A percentile compares a stretch with the other conserved stretches of the same genome.
These are phyloP conservation scores for Backusella circina DNA, from an alignment of 192 early-diverging fungal species.

Conservation along the genomic window DNA sequence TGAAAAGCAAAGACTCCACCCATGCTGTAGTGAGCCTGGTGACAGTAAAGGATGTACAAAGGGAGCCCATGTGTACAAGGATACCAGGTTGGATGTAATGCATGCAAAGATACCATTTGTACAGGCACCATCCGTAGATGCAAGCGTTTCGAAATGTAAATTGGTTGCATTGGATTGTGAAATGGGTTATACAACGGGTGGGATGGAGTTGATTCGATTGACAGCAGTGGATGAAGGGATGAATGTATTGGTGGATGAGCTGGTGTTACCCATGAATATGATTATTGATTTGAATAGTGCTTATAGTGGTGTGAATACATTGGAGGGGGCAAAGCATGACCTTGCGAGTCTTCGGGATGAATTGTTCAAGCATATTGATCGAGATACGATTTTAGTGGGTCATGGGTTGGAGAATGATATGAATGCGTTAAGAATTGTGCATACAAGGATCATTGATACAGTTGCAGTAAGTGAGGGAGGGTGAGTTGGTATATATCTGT, in stretches of 20 bases:
- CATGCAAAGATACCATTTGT: slow-evolving; percentile 41
- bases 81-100: slow-evolving; percentile 36
- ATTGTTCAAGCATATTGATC: slow-evolving; percentile 40
- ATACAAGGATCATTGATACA: slow-evolving; percentile 39
- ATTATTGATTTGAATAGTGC: slow-evolving; percentile 63
- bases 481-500: no score
- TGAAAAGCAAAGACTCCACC: slow-evolving; percentile 30
- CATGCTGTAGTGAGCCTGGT: slow-evolving; percentile 44
- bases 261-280: slow-evolving; percentile 46
- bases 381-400: slow-evolving; percentile 56
- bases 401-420: slow-evolving; percentile 49
- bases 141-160: background rate
- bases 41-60: slow-evolving; percentile 46
- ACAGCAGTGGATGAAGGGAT: slow-evolving; percentile 50
- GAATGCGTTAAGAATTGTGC: slow-evolving; percentile 33
- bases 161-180: slow-evolving; percentile 69
- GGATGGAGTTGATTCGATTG: slow-evolving; percentile 64
- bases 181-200: slow-evolving; percentile 69
- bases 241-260: slow-evolving; percentile 54
- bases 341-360: slow-evolving; percentile 38
- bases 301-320: slow-evolving; percentile 50
- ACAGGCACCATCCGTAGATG: slow-evolving; percentile 30
- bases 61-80: slow-evolving; percentile 71
- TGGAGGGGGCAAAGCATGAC: slow-evolving; percentile 46
- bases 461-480: slow-evolving; percentile 40